Base-by-base conservation (phyloP, 306 rosid species). In the Prunus mume region DNA sequence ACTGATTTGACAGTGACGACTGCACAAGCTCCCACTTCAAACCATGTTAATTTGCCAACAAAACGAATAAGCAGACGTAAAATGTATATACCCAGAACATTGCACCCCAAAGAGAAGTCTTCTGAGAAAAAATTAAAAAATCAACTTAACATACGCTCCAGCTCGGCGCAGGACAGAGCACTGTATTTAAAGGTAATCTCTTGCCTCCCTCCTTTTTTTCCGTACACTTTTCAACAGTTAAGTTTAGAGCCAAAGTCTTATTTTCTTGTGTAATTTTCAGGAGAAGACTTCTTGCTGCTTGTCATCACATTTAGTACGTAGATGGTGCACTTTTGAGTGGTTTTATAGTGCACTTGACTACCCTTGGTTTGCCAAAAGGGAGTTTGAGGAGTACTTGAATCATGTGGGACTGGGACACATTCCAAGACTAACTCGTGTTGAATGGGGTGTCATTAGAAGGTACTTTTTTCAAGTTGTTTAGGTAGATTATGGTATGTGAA, bases 401-500 rank as follows among this genome's bases (percentile, higher is more conserved):
- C 98, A 95, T 89, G 98, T 92, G 69, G 97, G 97, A 78, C 86
- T 95, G 76, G 97, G 88, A 65, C 87, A 87, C 85, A 88, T 90
- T 83, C 96, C 98, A 55, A 84, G 91, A 81, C 85, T 95, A 73
- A 95, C 97, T 79, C 96, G 87, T 55, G 90, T 83, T 71, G 98
- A 95, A 82, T 95, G 98, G 98, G 87, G 97, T 65, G 95, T 92
- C 55, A 85, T 95, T 67, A 90, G 92, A 87, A 86, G 97, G 98
- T 95, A 67, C 67, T 22, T 20, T 76, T 69, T 80, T 75, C 14
- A 56, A 73, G 47, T 76, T 64, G 34, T 10, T 22, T 56, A 30
- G 73, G 73, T 81, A 49, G 71, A 71, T 70, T 19, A 68, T 63
- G 69, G 30, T 49, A 25, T 55, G 41, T 34, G 57, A 54, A 58